A percentile compares a stretch with the other conserved stretches of the same genome.
Evolutionary conservation across 108 stramenopile genomes (phyloP).

Genomic region (Cyclotella cryptica): DNA sequence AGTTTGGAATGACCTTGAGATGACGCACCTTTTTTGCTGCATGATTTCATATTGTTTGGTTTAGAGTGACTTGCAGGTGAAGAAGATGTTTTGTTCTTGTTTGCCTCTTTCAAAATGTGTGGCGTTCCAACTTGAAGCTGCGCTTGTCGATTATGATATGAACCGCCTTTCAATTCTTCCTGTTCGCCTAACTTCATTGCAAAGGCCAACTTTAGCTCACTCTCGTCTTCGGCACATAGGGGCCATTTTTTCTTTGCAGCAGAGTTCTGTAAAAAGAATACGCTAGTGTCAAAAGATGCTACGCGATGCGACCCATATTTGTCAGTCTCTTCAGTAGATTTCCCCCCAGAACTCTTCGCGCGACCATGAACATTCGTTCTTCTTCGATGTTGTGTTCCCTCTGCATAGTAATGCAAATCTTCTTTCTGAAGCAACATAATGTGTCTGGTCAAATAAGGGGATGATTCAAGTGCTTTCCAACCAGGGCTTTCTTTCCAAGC

Average conservation of each 20-base stretch:
- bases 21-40: background rate
- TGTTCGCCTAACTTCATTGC: conserved; percentile 23
- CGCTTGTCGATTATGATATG: background rate
- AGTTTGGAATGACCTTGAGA: conserved; percentile 31
- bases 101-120: background rate
- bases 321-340: background rate
- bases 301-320: conserved; percentile 64
- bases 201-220: conserved; percentile 60
- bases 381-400: conserved; percentile 84
- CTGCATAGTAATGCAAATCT: conserved; percentile 75
- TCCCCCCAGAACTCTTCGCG: background rate
- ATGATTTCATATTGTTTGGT: conserved; percentile 1
- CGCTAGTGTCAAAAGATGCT: conserved; percentile 85
- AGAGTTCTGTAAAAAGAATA: conserved; percentile 83
- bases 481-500: conserved; percentile 84
- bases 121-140: background rate
- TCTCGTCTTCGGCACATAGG: conserved; percentile 39
- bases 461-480: conserved; percentile 70
- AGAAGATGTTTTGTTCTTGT: conserved; percentile 1
- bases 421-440: conserved; percentile 62
- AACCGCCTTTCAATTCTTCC: background rate
- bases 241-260: conserved; percentile 63
- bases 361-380: background rate
- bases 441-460: conserved; percentile 62
- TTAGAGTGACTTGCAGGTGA: background rate